A percentile compares a stretch with the other conserved stretches of the same genome.
These are phyloP conservation scores for Urostyla sp. DNA, from an alignment of 73 alveolate species.

Conservation along the genomic window DNA sequence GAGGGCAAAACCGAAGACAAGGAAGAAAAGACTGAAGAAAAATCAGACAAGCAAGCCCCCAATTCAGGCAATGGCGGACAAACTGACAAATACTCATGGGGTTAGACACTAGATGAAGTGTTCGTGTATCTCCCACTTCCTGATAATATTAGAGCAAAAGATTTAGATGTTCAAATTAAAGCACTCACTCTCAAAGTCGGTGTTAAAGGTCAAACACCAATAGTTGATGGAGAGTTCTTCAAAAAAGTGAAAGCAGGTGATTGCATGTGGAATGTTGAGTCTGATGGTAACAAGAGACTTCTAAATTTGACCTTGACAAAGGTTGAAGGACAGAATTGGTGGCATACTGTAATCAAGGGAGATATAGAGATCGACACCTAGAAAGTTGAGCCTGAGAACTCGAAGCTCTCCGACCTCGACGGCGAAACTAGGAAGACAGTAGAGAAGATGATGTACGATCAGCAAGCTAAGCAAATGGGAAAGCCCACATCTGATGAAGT, in stretches of 20 bases:
- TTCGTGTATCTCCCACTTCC: constrained; percentile 87
- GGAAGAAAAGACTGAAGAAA: constrained; percentile 75
- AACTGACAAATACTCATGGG: constrained; percentile 93
- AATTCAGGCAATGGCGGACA: constrained; percentile 93
- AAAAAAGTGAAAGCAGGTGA: constrained; percentile 88
- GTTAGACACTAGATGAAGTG: constrained; percentile 92
- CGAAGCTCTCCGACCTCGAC: constrained; percentile 94
- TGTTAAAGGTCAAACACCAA: constrained; percentile 78
- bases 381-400: constrained; percentile 96
- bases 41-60: constrained; percentile 84
- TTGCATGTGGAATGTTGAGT: constrained; percentile 92
- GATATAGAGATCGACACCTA: constrained; percentile 92
- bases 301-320: constrained; percentile 81
- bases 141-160: constrained; percentile 72
- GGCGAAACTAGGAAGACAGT: constrained; percentile 96
- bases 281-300: constrained; percentile 76
- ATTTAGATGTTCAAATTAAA: constrained; percentile 75
- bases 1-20: constrained; percentile 74
- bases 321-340: constrained; percentile 91
- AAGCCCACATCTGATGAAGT: constrained; percentile 94
- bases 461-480: constrained; percentile 93
- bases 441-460: constrained; percentile 98
- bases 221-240: constrained; percentile 83
- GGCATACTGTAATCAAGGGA: constrained; percentile 92
- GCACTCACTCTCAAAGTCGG: constrained; percentile 75